Base-by-base conservation (phyloP, 2,329 filamentous ascomycete species). In the Fusarium robinianum region DNA sequence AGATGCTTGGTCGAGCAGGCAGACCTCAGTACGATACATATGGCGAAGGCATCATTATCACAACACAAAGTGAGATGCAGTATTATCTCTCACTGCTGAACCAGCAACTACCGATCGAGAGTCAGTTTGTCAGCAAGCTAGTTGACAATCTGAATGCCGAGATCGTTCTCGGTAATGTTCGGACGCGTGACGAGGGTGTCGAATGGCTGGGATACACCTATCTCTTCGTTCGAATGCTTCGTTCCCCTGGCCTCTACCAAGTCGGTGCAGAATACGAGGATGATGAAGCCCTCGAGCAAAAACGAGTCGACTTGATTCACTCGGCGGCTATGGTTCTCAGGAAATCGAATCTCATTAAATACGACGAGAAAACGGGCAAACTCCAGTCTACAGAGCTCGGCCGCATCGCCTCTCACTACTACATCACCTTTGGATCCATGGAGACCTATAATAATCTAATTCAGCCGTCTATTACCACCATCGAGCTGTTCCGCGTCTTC, bases 201-300 rank as follows among this genome's bases (percentile, higher is more conserved):
- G 91, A 99, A 65, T 99, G 94, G 94, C 81, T 99, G 22, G 92
- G 94, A 9, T 99, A 99, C 68, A 96, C 92, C 1, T 99, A 99
- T 67, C 82, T 99, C 12, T 99, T 96, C 63, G 90, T 99, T 41
- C 88, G 94, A 35, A 99, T 99, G 94, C 80, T 99, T 51, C 85
- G 94, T 19, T 96, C 92, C 3, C 94, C 94, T 23, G 92, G 90
- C 1, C 74, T 99, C 9, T 99, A 99, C 66, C 92, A 94, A 63
- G 94, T 99, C 36, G 94, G 94, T 5, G 84, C 91, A 8, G 95
- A 99, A 61, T 99, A 97, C 60, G 90, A 95, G 61, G 85, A 95
- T 42, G 94, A 99, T 56, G 87, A 87, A 35, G 86, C 88, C 2
- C 72, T 99, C 23, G 92, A 97, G 67, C 95, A 99, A 67, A 96